Evolutionary conservation across 495 filamentous ascomycete genomes (phyloP), one percentile per base, ranked within the genome.

Genomic region (Hyaloscypha finlandica): DNA sequence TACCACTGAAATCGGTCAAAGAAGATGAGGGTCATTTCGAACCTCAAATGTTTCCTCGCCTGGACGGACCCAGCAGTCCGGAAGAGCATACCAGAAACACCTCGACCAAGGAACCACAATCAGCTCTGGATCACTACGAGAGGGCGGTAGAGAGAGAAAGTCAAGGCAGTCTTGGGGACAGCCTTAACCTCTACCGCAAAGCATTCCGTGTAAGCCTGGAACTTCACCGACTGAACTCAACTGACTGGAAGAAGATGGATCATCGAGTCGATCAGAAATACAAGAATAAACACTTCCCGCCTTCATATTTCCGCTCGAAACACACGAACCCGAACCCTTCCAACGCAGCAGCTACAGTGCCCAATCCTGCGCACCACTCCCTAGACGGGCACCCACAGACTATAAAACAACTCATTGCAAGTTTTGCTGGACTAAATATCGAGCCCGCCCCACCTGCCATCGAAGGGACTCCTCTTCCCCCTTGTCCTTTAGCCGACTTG

Each of bases 71-170:
- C 8, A 9, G 42, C 35, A 25, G 61, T 51, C 22, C 16, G 20
- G 42, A 32, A 20, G 65, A 58, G 66, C 60, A 45, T 9, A 67
- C 42, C 20, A 48, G 42, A 59, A 73, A n/a, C 25, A 22, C 39
- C 8, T 63, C 62, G 14, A 35, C 29, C 60, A 73, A 54, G 80
- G 89, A 92, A 70, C 92, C 90, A 14, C 79, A 79, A 29, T 91
- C 93, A 8, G 95, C 95, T 4, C 77, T 98, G 48, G 95, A 97
- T 72, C 92, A 97, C 75, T 98, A 96, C 73, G 95, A 98, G 75
- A 84, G 85, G 75, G 96, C 94, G 0, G 92, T 96, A 8, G 92
- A 97, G 79, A 91, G 86, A 72, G 96, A 98, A 78, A 83, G 82
- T 0, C 87, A 88, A 65, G 95, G 95, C 0, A 94, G 84, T 63